phyloP scores from a whole-genome alignment of 164 flowering plant genomes.

The Annona cherimola region DNA sequence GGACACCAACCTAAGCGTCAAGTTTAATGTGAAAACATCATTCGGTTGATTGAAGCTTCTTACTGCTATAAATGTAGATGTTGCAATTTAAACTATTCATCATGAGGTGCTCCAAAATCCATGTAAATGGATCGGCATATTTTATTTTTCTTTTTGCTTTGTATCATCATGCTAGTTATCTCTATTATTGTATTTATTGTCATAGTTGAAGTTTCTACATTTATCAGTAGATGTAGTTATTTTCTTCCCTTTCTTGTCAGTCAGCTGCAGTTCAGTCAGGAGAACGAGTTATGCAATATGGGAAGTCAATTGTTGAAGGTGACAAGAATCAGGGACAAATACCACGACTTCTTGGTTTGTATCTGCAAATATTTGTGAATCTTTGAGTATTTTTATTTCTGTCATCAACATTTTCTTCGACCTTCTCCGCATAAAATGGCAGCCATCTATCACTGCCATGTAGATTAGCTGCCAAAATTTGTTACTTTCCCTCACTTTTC shows the following conservation, averaged over 20 bases:
- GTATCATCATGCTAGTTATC: not conserved
- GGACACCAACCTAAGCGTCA: not conserved
- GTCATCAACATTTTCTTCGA: not conserved
- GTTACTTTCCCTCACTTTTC: not conserved
- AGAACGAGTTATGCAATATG: constrained; percentile 80
- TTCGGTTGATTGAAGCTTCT: not conserved
- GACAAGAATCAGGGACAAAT: constrained; percentile 62
- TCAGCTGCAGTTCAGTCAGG: constrained; percentile 80
- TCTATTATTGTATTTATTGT: not conserved
- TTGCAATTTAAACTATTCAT: not conserved
- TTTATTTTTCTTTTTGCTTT: not conserved
- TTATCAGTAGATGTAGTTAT: not conserved
- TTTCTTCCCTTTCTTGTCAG: constrained; percentile 27
- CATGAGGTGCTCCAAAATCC: not conserved
- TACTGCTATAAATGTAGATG: not conserved
- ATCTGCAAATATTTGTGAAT: not conserved
- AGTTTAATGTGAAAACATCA: not conserved
- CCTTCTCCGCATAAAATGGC: not conserved
- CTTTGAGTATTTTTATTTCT: not conserved
- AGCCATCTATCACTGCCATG: not conserved
- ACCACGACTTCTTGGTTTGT: constrained; percentile 88
- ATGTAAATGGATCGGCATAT: not conserved
- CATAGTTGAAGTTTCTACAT: not conserved
- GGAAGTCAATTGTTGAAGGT: constrained; percentile 71
- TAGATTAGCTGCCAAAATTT: not conserved